Conservation (phyloP, 371 early-diverging fungal genomes). For the Haplosporangium sp. region DNA sequence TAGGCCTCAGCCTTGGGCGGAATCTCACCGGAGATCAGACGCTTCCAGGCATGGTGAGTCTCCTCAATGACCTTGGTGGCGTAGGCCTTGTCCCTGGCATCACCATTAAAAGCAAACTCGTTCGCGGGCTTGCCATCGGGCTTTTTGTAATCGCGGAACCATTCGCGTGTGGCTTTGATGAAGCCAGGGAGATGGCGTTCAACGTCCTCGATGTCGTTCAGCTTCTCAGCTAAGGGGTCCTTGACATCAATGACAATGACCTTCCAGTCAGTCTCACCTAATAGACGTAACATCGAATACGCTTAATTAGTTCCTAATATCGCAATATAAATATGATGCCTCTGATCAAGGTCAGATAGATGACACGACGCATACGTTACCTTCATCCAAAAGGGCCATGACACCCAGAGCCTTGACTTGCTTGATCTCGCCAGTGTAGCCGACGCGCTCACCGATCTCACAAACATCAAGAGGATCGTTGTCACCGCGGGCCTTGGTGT, state of each 20-base stretch:
- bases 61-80: constrained; percentile 94
- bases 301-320: too few relatives aligned
- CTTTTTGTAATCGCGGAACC: constrained; percentile 99
- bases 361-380: constrained; percentile 33
- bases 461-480: constrained; percentile 99
- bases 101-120: constrained; percentile 96
- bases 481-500: constrained; percentile 94
- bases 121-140: constrained; percentile 99
- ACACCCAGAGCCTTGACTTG: constrained; percentile 98
- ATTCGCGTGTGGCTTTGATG: constrained; percentile 94
- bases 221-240: constrained; percentile 92
- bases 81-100: constrained; percentile 89
- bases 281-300: neutral
- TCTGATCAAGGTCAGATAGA: too few relatives aligned
- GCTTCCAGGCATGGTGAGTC: constrained; percentile 96
- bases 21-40: constrained; percentile 76
- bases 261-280: constrained; percentile 99
- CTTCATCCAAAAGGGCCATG: constrained; percentile 98
- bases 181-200: constrained; percentile 96
- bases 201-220: constrained; percentile 98
- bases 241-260: constrained; percentile 95
- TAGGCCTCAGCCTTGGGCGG: constrained; percentile 73
- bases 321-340: too few relatives aligned
- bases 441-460: constrained; percentile 96
- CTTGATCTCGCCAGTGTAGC: constrained; percentile 95